Conservation (phyloP, 2,329 filamentous ascomycete genomes). For the Microsporum canis region DNA sequence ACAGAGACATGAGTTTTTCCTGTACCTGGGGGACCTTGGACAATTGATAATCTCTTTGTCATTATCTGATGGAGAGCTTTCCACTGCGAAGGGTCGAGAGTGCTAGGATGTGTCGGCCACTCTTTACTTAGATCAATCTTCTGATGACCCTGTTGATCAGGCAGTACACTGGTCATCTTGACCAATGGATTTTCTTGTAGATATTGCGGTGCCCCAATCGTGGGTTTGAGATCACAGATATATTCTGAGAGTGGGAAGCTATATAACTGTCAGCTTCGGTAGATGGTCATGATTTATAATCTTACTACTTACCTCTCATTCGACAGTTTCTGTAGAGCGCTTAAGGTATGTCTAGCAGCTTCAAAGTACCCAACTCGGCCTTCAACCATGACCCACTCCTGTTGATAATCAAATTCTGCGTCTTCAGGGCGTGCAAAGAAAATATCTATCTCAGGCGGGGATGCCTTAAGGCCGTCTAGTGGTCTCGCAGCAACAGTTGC, state of each 20-base stretch:
- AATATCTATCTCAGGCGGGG: slow-evolving; percentile 63
- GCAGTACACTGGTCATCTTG: slow-evolving; percentile 40
- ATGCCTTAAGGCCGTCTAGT: slow-evolving; percentile 49
- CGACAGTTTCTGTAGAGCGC: slow-evolving; percentile 56
- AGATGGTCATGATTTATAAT: background rate
- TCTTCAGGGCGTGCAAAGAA: slow-evolving; percentile 55
- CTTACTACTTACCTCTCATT: slow-evolving; percentile 37
- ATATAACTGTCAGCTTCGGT: background rate
- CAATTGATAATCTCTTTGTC: slow-evolving; percentile 58
- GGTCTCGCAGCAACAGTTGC: slow-evolving; percentile 62
- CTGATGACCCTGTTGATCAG: slow-evolving; percentile 25
- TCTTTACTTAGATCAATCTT: slow-evolving; percentile 42
- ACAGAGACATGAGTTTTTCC: slow-evolving; percentile 78
- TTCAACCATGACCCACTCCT: slow-evolving; percentile 70
- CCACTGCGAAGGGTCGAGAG: slow-evolving; percentile 61
- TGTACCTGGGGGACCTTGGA: slow-evolving; percentile 73
- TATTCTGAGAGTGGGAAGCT: slow-evolving; percentile 38
- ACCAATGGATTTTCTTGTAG: slow-evolving; percentile 39
- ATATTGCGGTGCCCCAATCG: slow-evolving; percentile 43
- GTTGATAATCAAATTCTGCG: slow-evolving; percentile 55
- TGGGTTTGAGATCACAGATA: slow-evolving; percentile 28
- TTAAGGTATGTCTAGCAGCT: slow-evolving; percentile 58
- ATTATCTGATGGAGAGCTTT: slow-evolving; percentile 58
- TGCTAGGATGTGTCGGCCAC: slow-evolving; percentile 36
- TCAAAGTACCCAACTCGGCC: slow-evolving; percentile 65